phyloP scores from a whole-genome alignment of 1,284 basidiomycete species.

The Pseudozyma hubeiensis region DNA sequence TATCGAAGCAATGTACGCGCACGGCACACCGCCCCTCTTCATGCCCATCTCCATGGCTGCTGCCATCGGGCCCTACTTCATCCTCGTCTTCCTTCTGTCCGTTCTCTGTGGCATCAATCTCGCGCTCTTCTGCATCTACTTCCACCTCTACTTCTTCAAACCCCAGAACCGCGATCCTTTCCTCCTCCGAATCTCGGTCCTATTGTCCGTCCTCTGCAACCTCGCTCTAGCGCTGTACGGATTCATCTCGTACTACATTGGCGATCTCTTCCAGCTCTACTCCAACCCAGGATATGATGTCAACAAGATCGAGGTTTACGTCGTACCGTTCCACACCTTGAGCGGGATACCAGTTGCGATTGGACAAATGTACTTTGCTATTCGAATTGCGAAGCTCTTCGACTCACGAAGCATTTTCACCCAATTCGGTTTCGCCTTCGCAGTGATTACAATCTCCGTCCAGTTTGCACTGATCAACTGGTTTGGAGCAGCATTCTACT shows the following conservation, averaged over 20 bases:
- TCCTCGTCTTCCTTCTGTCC: slow-evolving; percentile 18
- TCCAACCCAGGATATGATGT: slow-evolving; percentile 13
- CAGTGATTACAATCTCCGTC: background rate
- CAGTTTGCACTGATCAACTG: slow-evolving; percentile 24
- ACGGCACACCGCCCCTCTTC: slow-evolving; percentile 1
- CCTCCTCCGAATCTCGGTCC: slow-evolving; percentile 12
- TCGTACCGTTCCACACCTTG: slow-evolving; percentile 16
- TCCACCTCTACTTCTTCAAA: slow-evolving; percentile 27
- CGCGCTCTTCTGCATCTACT: slow-evolving; percentile 28
- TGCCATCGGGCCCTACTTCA: slow-evolving; percentile 18
- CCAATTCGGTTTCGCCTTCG: background rate
- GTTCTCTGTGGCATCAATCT: slow-evolving; percentile 26
- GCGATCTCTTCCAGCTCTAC: slow-evolving; percentile 17
- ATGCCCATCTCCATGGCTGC: slow-evolving; percentile 20
- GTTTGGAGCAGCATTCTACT: slow-evolving; percentile 25
- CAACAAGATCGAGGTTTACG: slow-evolving; percentile 33
- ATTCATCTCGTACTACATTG: background rate
- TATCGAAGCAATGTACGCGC: slow-evolving; percentile 14
- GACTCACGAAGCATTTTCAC: slow-evolving; percentile 35
- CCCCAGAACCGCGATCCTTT: slow-evolving; percentile 10
- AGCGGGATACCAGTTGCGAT: slow-evolving; percentile 25
- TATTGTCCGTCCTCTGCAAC: slow-evolving; percentile 14
- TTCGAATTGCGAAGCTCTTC: slow-evolving; percentile 35
- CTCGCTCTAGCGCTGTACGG: slow-evolving; percentile 9
- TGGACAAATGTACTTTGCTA: slow-evolving; percentile 32